Conservation (phyloP, 768 basidiomycete genomes). For the Mycena maculata region DNA sequence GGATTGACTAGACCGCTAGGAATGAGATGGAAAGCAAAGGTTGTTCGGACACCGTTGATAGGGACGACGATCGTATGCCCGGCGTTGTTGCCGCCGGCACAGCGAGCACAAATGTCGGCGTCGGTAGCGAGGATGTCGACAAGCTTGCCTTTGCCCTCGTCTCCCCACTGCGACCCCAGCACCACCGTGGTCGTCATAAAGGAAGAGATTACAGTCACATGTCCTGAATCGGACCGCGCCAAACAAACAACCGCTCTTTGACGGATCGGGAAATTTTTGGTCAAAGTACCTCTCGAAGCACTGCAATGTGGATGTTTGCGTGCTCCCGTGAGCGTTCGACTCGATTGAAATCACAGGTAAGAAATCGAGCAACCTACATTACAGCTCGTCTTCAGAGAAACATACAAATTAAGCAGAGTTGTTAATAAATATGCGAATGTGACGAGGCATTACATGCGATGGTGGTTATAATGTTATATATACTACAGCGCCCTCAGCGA, state of each 20-base stretch:
- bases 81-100: constrained; percentile 98
- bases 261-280: too few relatives aligned
- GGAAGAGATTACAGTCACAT: too few relatives aligned
- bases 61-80: constrained; percentile 97
- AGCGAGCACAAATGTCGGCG: constrained; percentile 92
- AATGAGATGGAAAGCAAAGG: constrained; percentile 94
- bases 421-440: constrained; percentile 30
- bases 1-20: constrained; percentile 96
- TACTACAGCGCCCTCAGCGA: constrained; percentile 14
- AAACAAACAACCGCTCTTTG: too few relatives aligned
- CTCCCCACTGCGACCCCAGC: constrained; percentile 91
- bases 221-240: too few relatives aligned
- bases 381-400: too few relatives aligned
- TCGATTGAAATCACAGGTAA: too few relatives aligned
- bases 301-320: too few relatives aligned
- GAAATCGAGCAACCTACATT: too few relatives aligned
- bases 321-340: too few relatives aligned
- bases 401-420: too few relatives aligned
- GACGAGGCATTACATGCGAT: constrained; percentile 26
- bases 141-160: constrained; percentile 95
- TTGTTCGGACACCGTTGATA: constrained; percentile 76
- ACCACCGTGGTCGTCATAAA: constrained; percentile 71
- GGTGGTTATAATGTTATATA: constrained; percentile 25
- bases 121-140: constrained; percentile 95
- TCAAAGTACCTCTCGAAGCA: too few relatives aligned